A percentile compares a stretch with the other conserved stretches of the same genome.
Conservation (phyloP, 441 rosid genomes). For the Populus trichocarpa region DNA sequence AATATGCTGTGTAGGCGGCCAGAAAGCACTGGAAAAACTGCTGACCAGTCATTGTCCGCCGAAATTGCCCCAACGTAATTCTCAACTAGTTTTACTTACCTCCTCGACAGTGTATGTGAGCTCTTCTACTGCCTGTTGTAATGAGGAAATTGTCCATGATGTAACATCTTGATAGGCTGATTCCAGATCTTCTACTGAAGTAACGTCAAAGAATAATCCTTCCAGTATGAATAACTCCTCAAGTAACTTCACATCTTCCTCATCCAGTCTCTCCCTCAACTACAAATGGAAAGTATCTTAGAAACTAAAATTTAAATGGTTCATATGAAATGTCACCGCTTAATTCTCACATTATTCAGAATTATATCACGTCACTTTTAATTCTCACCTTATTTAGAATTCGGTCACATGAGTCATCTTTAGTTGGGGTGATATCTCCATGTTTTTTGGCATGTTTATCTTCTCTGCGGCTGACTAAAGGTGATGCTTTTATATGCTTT, state of each 20-base stretch:
- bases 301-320: conserved; percentile 9
- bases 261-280: conserved; percentile 59
- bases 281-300: conserved; percentile 21
- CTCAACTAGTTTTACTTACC: no score
- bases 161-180: conserved; percentile 39
- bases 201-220: conserved; percentile 42
- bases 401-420: conserved; percentile 50
- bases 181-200: conserved; percentile 47
- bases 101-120: no score
- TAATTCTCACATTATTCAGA: conserved; percentile 41
- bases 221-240: conserved; percentile 59
- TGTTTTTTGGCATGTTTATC: conserved; percentile 37
- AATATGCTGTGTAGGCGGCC: no score
- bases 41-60: background rate
- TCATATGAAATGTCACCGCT: background rate
- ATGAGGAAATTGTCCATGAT: conserved; percentile 36
- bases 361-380: conserved; percentile 30
- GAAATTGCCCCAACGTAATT: no score
- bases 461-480: conserved; percentile 35
- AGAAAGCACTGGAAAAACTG: background rate
- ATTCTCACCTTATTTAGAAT: conserved; percentile 49
- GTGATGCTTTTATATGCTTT: conserved; percentile 74
- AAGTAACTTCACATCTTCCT: conserved; percentile 56
- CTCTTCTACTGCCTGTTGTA: conserved; percentile 38
- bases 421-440: conserved; percentile 23